Percentiles rank a stretch among this genome's conserved stretches.
These are phyloP conservation scores for Cadophora luteo-olivacea DNA, from an alignment of 2,329 filamentous ascomycete species.

Conservation along the genomic window DNA sequence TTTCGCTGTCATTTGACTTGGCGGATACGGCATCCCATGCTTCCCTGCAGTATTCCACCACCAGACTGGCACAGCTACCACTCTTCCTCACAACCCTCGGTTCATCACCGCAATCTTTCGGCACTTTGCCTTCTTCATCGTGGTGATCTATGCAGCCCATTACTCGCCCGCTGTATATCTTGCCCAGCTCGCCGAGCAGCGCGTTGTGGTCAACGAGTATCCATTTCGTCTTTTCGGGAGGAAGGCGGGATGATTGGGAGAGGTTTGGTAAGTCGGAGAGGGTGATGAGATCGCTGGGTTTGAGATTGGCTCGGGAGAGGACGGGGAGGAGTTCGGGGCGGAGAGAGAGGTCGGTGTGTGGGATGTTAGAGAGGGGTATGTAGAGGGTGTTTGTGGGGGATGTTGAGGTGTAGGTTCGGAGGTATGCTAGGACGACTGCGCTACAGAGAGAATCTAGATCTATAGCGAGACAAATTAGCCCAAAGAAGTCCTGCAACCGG, in stretches of 20 bases:
- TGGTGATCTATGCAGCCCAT: conserved; percentile 80
- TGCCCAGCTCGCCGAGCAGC: conserved; percentile 66
- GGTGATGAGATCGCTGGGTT: conserved; percentile 68
- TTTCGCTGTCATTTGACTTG: conserved; percentile 48
- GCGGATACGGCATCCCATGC: conserved; percentile 63
- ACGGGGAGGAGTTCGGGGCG: conserved; percentile 75
- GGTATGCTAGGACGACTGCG: conserved; percentile 75
- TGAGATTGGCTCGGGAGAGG: conserved; percentile 64
- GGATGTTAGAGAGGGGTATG: conserved; percentile 77
- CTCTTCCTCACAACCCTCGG: conserved; percentile 68
- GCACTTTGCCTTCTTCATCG: conserved; percentile 68
- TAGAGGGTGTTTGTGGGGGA: conserved; percentile 55
- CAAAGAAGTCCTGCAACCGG: no score
- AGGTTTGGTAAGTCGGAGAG: conserved; percentile 60
- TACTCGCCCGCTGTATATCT: conserved; percentile 58
- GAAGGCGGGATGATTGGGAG: conserved; percentile 21
- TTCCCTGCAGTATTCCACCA: conserved; percentile 64
- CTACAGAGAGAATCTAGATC: conserved; percentile 84
- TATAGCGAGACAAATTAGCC: conserved; percentile 44
- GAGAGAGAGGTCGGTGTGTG: conserved; percentile 70
- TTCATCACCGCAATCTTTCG: conserved; percentile 50
- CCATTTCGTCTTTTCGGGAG: conserved; percentile 67
- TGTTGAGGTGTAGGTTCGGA: conserved; percentile 63
- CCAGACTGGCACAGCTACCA: conserved; percentile 76
- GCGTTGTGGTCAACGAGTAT: conserved; percentile 82